Percentiles rank a stretch among this genome's conserved stretches.
phyloP scores from a whole-genome alignment of 164 flowering plant genomes.

The Piper betle region DNA sequence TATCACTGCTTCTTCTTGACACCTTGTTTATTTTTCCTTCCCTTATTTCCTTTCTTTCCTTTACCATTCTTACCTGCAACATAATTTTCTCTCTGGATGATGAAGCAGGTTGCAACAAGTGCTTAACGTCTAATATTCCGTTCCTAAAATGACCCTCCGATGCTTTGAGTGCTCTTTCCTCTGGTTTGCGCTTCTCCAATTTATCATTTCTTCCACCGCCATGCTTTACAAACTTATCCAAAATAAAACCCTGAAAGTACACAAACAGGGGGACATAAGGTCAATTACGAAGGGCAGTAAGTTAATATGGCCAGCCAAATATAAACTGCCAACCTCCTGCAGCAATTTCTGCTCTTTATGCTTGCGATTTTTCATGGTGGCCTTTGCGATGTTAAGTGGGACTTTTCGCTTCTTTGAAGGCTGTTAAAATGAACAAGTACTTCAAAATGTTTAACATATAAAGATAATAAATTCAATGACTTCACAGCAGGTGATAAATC shows the following conservation, averaged over 20 bases:
- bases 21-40: too few relatives aligned
- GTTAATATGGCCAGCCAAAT: neutral
- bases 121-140: constrained; percentile 65
- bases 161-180: constrained; percentile 47
- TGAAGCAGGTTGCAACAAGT: constrained; percentile 24
- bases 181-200: constrained; percentile 37
- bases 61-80: too few relatives aligned
- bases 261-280: neutral
- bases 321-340: constrained; percentile 37
- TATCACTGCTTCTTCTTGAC: too few relatives aligned
- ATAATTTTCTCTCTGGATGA: constrained; percentile 14
- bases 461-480: too few relatives aligned
- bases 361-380: constrained; percentile 63
- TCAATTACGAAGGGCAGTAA: too few relatives aligned
- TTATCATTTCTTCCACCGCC: constrained; percentile 12
- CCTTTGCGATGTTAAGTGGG: constrained; percentile 58
- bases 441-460: too few relatives aligned
- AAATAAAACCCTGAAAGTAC: constrained; percentile 30
- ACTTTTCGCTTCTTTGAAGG: constrained; percentile 57
- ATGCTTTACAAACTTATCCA: constrained; percentile 35
- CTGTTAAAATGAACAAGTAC: too few relatives aligned
- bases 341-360: constrained; percentile 51
- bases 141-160: constrained; percentile 57
- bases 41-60: too few relatives aligned
- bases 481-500: too few relatives aligned